Base-by-base conservation (phyloP, 192 early-diverging fungal genomes). In the Mortierella alpina region DNA sequence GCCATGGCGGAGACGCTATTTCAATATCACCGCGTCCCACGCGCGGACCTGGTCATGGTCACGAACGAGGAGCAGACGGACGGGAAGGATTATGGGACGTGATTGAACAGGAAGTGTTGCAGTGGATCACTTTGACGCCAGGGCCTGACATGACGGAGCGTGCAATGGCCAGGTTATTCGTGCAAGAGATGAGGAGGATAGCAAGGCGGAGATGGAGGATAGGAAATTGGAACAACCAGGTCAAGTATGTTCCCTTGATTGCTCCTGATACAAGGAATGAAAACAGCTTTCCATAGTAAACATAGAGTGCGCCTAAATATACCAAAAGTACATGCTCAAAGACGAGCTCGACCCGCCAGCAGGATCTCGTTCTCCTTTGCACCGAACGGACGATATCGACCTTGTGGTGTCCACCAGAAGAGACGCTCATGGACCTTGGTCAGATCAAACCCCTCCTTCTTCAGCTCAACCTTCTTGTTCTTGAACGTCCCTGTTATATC, bases 401-500 rank as follows among this genome's bases (percentile, higher is more conserved):
- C 64, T n/a, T 74, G 49, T 11, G 64, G 73, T 46, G 73, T 53
- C 73, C 73, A 67, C 64, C 72, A 75, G 46, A 42, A 68, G 5
- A 75, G n/a, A 3, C 65, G 65, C 17, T 75, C 66, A 1, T 67
- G 18, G 2, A 75, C 46, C 60, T 63, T 68, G 5, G 22, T 9
- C 22, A 75, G 22, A 57, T 68, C 64, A 53, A 66, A 74, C 3
- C 49, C 73, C 39, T 75, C 66, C 53, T 75, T 75, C 66, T 68
- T 63, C 44, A 67, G 60, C 12, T 62, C 63, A 11, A 74, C 50
- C 23, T 74, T 73, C 50, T 73, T 73, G 62, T 73, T 73, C 71
- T 73, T 73, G 71, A 73, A 73, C n/a, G 71, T 73, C 2, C 71
- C 71, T 18, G 71, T 73, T 6, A 74, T 67, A 49, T 74, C 72